Base-by-base conservation (phyloP, 2,329 filamentous ascomycete species). In the Fusarium burgessii region DNA sequence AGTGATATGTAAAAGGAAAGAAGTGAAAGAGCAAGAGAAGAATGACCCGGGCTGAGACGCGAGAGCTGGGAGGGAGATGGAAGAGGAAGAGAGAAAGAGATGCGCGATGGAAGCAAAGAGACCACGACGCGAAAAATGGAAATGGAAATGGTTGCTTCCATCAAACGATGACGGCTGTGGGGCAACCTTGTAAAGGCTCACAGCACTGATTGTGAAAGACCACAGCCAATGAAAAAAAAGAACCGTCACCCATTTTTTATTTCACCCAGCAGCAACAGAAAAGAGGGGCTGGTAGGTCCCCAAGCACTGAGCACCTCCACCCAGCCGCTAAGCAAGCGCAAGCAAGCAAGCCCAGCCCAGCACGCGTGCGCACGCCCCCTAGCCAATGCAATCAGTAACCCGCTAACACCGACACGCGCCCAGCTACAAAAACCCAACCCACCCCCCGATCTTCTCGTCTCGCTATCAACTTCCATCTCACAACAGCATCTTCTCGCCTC, bases 301-400 rank as follows among this genome's bases (percentile, higher is more conserved):
- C 58, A 72, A 29, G 29, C 29, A 11, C 29, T 29, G 66, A 68
- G 70, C 71, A 68, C 62, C 66, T 72, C 68, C 57, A 61, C 68
- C 59, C 23, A 64, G 60, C 62, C 62, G 52, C 56, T 56, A 67
- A 47, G 29, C 32, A 60, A 15, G 38, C 47, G 47, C 33, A 51
- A 51, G 36, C 36, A 50, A 61, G 64, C 66, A 73, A 62, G 62
- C 29, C 29, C 5, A 29, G 29, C 29, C 29, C 29, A 29, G 29
- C 66, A 71, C 65, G 71, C 71, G 71, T 73, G 71, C 66, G 40
- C 71, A 72, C 71, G 62, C 70, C 72, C 70, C 75, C 68, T 49
- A 61, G 72, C 75, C 78, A 88, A 89, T 90, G 76, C 78, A 88
- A 89, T 90, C 88, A 89, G 88, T 87, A 89, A 85, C 80, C 80